Evolutionary conservation across 2,329 filamentous ascomycete genomes (phyloP), one percentile per base, ranked within the genome.

Genomic region (Alternaria sp.): DNA sequence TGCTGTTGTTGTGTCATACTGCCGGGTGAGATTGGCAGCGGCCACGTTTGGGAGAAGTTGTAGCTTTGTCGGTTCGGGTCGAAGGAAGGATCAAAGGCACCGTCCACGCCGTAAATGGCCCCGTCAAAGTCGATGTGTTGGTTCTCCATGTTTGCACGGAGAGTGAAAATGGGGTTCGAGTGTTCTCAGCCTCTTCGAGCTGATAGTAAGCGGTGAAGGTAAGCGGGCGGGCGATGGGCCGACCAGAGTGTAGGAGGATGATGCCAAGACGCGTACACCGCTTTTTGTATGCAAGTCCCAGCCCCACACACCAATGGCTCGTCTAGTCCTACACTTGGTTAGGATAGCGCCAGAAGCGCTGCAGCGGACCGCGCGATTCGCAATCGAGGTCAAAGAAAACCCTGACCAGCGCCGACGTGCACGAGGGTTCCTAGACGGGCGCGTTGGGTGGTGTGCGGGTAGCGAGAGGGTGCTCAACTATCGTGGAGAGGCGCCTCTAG

Each of bases 101-200:
- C 79, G 72, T 83, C 79, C 54, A 67, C 65, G 57, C 81, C 73
- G 64, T 73, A 74, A 53, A 74, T 67, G 67, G 72, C 61, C 66
- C 70, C 68, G 68, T 82, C 80, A 64, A 81, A 69, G 67, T 77
- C 72, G 68, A 79, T 71, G 72, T 81, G 78, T 61, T 72, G 71
- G 74, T 81, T 77, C 69, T 84, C 82, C 82, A 84, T 84, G 62
- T 73, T 70, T 58, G 65, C 65, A 68, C 68, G 65, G 70, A 65
- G 69, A 46, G 55, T 47, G 66, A 64, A 70, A 65, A 60, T 55
- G 61, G 37, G 64, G 60, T 63, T 70, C 65, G 69, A 72, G 71
- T 59, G 61, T 67, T 64, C 69, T 78, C 76, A 78, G 77, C 75
- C 73, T 75, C 75, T 73, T 70, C 71, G 74, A 74, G 73, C 74